Conservation (phyloP, 257 asterid genomes). For the Solanum rostratum region DNA sequence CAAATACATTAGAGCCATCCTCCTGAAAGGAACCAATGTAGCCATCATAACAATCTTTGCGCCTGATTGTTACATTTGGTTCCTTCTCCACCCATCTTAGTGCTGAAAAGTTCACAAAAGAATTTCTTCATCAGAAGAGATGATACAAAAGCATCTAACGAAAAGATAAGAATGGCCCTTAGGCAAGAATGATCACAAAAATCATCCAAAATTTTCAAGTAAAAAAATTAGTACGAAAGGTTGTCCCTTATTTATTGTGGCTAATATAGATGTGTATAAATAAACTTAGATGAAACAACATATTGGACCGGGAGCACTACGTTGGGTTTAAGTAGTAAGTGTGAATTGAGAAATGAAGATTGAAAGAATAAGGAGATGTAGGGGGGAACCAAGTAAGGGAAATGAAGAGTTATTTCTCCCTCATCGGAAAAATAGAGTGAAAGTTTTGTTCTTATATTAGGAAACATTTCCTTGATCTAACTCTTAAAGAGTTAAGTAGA, state of each 20-base stretch:
- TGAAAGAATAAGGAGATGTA: too few relatives aligned
- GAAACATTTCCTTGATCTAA: too few relatives aligned
- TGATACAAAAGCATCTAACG: not conserved
- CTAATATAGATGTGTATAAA: not conserved
- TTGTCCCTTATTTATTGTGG: not conserved
- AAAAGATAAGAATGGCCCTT: not conserved
- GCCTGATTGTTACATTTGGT: conserved; percentile 49
- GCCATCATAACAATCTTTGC: conserved; percentile 65
- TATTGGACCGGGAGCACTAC: not conserved
- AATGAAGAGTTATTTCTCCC: too few relatives aligned
- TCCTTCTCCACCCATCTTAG: conserved; percentile 57
- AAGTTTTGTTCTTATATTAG: too few relatives aligned
- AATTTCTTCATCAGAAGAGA: not conserved
- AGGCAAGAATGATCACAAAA: not conserved
- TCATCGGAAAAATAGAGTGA: too few relatives aligned
- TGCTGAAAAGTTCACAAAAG: conserved; percentile 16
- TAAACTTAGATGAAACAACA: too few relatives aligned
- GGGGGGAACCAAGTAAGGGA: too few relatives aligned
- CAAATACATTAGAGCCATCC: conserved; percentile 56
- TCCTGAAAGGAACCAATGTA: conserved; percentile 48
- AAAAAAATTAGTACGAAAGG: not conserved
- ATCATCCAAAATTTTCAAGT: not conserved
- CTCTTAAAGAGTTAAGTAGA: too few relatives aligned
- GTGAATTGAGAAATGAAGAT: too few relatives aligned
- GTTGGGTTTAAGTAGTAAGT: too few relatives aligned